These are phyloP conservation scores for Cytospora mali DNA, from an alignment of 2,329 filamentous ascomycete species.

Conservation along the genomic window DNA sequence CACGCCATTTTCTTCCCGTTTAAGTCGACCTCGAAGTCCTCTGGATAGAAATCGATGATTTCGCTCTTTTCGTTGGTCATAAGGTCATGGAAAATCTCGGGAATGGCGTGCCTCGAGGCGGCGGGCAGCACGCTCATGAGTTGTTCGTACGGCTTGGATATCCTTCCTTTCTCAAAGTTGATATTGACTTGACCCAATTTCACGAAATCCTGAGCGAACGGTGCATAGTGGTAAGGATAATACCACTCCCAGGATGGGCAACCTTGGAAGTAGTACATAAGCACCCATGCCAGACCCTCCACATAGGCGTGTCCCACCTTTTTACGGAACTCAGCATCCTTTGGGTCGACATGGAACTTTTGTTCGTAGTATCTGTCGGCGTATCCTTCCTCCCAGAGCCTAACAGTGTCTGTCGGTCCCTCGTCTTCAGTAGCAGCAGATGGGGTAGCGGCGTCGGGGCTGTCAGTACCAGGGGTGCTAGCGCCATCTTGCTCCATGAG, in stretches of 20 bases:
- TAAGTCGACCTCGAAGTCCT: slow-evolving; percentile 88
- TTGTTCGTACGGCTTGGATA: slow-evolving; percentile 93
- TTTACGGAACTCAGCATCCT: slow-evolving; percentile 83
- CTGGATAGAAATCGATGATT: slow-evolving; percentile 97
- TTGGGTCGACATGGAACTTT: slow-evolving; percentile 84
- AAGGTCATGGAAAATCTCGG: slow-evolving; percentile 82
- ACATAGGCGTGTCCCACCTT: slow-evolving; percentile 90
- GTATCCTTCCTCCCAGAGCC: slow-evolving; percentile 94
- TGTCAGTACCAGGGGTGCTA: slow-evolving; percentile 60
- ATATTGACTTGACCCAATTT: slow-evolving; percentile 79
- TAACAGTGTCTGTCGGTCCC: slow-evolving; percentile 76
- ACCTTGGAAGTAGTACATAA: slow-evolving; percentile 96
- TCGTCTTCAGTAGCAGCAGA: slow-evolving; percentile 58
- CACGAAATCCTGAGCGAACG: slow-evolving; percentile 93
- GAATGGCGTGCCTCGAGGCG: slow-evolving; percentile 88
- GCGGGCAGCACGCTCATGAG: slow-evolving; percentile 97
- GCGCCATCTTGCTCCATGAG: slow-evolving; percentile 63
- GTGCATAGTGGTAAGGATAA: slow-evolving; percentile 97
- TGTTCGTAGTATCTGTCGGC: slow-evolving; percentile 95
- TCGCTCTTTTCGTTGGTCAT: slow-evolving; percentile 88
- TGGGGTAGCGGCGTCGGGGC: slow-evolving; percentile 46
- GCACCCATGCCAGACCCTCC: slow-evolving; percentile 92
- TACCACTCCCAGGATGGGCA: slow-evolving; percentile 99
- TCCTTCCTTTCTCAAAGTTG: slow-evolving; percentile 78
- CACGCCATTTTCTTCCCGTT: slow-evolving; percentile 99